phyloP scores from a whole-genome alignment of 1,139 yeast species.

The Pichia norvegensis region DNA sequence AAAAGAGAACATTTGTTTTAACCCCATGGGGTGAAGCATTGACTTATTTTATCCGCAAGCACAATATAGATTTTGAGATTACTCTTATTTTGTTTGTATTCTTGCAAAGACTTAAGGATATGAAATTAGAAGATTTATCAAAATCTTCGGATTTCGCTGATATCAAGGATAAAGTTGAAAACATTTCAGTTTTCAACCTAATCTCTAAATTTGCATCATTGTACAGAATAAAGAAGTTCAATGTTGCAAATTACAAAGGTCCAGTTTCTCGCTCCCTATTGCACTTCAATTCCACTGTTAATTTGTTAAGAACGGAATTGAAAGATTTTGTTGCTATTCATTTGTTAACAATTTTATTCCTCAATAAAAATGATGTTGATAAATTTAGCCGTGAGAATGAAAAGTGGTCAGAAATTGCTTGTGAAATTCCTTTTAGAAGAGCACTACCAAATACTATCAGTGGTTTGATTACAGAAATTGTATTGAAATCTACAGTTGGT shows the following conservation, averaged over 20 bases:
- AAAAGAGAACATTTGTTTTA: constrained; percentile 35
- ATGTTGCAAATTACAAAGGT: constrained; percentile 17
- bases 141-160: constrained; percentile 12
- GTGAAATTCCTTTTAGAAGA: constrained; percentile 53
- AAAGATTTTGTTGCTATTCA: constrained; percentile 51
- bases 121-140: constrained; percentile 16
- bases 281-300: constrained; percentile 56
- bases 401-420: constrained; percentile 53
- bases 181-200: constrained; percentile 11
- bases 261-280: constrained; percentile 28
- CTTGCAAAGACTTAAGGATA: constrained; percentile 28
- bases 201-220: constrained; percentile 25
- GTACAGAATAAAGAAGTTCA: constrained; percentile 17
- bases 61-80: constrained; percentile 30
- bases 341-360: constrained; percentile 42
- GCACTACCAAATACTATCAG: constrained; percentile 33
- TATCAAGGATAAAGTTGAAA: constrained; percentile 4
- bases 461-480: constrained; percentile 25
- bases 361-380: constrained; percentile 44
- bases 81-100: constrained; percentile 41
- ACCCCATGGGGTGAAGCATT: constrained; percentile 54
- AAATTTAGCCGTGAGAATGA: constrained; percentile 31
- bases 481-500: constrained; percentile 32
- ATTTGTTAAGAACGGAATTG: constrained; percentile 43
- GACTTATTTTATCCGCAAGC: background rate